Evolutionary conservation across 352 stramenopile genomes (phyloP).

Genomic region (Phytophthora syringae): DNA sequence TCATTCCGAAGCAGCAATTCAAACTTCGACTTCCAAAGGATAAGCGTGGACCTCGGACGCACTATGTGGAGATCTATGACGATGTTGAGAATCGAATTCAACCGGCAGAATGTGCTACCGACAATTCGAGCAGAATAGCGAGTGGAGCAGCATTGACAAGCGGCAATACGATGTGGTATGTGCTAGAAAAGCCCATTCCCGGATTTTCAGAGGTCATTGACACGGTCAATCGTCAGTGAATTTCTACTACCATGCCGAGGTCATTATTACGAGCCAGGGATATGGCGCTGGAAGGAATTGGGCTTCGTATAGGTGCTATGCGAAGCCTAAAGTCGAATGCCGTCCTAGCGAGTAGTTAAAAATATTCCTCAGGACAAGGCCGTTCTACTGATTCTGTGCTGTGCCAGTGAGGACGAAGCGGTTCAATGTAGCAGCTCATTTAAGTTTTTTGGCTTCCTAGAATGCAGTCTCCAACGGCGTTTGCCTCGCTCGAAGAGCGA

Average conservation of each 20-base stretch:
- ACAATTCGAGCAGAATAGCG: not conserved
- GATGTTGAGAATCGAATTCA: constrained; percentile 9
- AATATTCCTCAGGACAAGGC: constrained; percentile 30
- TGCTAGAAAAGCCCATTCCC: constrained; percentile 47
- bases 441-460: constrained; percentile 2
- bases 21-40: constrained; percentile 57
- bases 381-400: constrained; percentile 1
- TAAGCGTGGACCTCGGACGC: constrained; percentile 26
- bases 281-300: no score
- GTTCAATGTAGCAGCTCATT: constrained; percentile 1
- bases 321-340: not conserved
- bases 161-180: constrained; percentile 47
- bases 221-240: constrained; percentile 7
- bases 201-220: constrained; percentile 44
- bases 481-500: constrained; percentile 67
- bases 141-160: not conserved
- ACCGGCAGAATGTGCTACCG: no score
- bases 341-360: no score
- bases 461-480: constrained; percentile 28
- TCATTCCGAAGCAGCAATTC: constrained; percentile 68
- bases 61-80: constrained; percentile 32
- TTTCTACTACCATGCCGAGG: no score
- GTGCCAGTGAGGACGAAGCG: constrained; percentile 19
- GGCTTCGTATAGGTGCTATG: no score
- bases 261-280: no score